Base-by-base conservation (phyloP, 495 filamentous ascomycete genomes). In the Lepidopterella palustris region DNA sequence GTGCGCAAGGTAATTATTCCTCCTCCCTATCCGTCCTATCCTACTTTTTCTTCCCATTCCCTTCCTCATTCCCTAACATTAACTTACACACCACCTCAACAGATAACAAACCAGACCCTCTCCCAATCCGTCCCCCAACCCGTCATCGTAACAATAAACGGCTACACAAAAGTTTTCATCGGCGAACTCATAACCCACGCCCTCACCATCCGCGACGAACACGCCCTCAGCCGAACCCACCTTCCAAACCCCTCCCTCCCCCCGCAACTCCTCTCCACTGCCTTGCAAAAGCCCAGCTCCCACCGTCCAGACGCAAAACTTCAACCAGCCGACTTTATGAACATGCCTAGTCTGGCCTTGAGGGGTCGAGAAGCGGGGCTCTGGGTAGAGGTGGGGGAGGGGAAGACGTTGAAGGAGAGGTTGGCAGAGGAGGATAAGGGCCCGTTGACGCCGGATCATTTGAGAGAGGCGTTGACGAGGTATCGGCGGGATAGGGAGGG, bases 51-150 rank as follows among this genome's bases (percentile, higher is more conserved):
- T 28, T 28, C 4, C 29, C 48, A 15, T 21, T 26, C 5, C 5
- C 58, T 3, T 24, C n/a, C 2, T 15, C 26, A 13, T 18, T 39
- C 13, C 24, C 29, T 6, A 9, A 24, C 24, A 25, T 31, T 3
- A 51, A n/a, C n/a, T n/a, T n/a, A n/a, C n/a, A n/a, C n/a, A n/a
- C n/a, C n/a, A n/a, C n/a, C n/a, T n/a, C n/a, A 3, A 24, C 70
- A 89, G 76, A 85, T 90, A 62, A 83, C 89, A 70, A 96, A 96
- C 65, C 88, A 91, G 63, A 90, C 89, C 40, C 84, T 95, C 11
- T 90, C 87, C 0, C 91, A 96, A 71, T 93, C 89, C 20, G 89
- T 92, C 3, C 86, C 89, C 3, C 79, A 82, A 13, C 85, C 81
- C 51, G 86, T 95, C 26, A 84, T 92, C 39, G 85, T 85, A 21